Conservation (phyloP, 2,329 filamentous ascomycete genomes). For the Aspergillaceae sp. region DNA sequence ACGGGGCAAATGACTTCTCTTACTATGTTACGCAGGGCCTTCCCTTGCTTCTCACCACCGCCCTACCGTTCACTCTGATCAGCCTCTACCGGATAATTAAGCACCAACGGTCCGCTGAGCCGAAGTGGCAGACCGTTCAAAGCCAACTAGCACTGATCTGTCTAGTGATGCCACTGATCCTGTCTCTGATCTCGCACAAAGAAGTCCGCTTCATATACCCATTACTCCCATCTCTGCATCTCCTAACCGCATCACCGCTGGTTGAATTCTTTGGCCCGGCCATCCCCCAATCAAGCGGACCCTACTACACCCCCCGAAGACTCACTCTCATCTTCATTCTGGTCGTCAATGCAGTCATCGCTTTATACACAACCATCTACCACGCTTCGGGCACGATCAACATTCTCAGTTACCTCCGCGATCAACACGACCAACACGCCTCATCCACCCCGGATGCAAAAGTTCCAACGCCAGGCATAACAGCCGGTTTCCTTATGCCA, state of each 20-base stretch:
- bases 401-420: slow-evolving; percentile 67
- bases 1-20: slow-evolving; percentile 80
- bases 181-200: slow-evolving; percentile 85
- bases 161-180: slow-evolving; percentile 49
- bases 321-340: slow-evolving; percentile 52
- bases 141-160: slow-evolving; percentile 52
- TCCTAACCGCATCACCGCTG: slow-evolving; percentile 63
- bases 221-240: slow-evolving; percentile 74
- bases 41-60: slow-evolving; percentile 75
- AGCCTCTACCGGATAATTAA: slow-evolving; percentile 51
- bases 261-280: slow-evolving; percentile 54
- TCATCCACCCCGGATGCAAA: slow-evolving; percentile 30
- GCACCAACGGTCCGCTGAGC: slow-evolving; percentile 25
- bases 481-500: slow-evolving; percentile 77
- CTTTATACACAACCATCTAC: slow-evolving; percentile 62
- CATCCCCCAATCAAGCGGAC: slow-evolving; percentile 22
- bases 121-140: slow-evolving; percentile 31
- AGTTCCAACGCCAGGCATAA: slow-evolving; percentile 31
- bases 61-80: slow-evolving; percentile 63
- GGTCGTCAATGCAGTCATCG: slow-evolving; percentile 59
- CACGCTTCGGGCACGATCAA: slow-evolving; percentile 75
- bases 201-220: slow-evolving; percentile 97
- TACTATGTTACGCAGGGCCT: slow-evolving; percentile 90
- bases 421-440: slow-evolving; percentile 56
- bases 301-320: slow-evolving; percentile 37